These are phyloP conservation scores for Arthrobotrys sinensis DNA, from an alignment of 2,329 filamentous ascomycete genomes.

Conservation along the genomic window DNA sequence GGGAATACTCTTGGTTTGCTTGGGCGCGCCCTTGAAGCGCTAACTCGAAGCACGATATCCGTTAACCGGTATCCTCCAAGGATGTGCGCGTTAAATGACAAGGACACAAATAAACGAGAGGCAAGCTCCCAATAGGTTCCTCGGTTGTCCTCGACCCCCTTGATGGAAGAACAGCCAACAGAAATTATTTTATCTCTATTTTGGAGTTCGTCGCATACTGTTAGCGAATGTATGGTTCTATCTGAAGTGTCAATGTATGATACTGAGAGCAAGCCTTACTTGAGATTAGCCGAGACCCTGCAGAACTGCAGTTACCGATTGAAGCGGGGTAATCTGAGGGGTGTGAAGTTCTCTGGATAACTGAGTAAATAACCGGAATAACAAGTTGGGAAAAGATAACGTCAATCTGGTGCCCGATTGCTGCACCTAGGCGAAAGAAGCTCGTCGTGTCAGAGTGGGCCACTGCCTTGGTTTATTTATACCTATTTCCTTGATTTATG, in stretches of 20 bases:
- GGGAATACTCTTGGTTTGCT: slow-evolving; percentile 21
- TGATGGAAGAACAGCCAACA: background rate
- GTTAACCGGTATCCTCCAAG: slow-evolving; percentile 45
- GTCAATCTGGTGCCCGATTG: slow-evolving; percentile 1
- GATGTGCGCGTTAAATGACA: slow-evolving; percentile 41
- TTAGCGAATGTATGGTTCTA: slow-evolving; percentile 2
- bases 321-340: slow-evolving; percentile 16
- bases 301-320: slow-evolving; percentile 4
- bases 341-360: slow-evolving; percentile 15
- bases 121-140: background rate
- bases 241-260: background rate
- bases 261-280: background rate
- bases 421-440: background rate
- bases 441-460: background rate
- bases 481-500: background rate
- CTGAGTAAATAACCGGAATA: slow-evolving; percentile 2
- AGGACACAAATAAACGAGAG: background rate
- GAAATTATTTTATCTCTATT: background rate
- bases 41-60: slow-evolving; percentile 37
- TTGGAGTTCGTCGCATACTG: background rate
- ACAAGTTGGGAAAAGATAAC: slow-evolving; percentile 14
- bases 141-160: background rate
- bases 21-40: slow-evolving; percentile 33
- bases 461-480: slow-evolving; percentile 11
- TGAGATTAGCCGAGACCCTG: slow-evolving; percentile 20